Evolutionary conservation across 2,329 filamentous ascomycete species (phyloP), one percentile per base, ranked within the genome.

Genomic region (Sporothrix protearum): DNA sequence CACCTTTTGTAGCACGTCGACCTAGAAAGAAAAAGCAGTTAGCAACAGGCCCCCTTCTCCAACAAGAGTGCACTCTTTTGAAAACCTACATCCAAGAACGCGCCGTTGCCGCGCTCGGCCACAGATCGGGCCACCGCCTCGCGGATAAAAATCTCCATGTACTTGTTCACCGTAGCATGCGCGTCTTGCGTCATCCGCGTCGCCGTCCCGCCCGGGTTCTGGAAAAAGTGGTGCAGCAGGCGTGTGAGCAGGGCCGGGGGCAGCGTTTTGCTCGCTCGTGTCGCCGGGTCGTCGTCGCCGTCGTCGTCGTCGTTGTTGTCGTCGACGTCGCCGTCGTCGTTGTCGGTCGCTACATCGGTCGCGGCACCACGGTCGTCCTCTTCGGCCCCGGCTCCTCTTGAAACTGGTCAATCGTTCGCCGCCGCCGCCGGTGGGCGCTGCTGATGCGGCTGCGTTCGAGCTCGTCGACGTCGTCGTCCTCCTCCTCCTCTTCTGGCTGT

Each of bases 1-100:
- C 76, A 96, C 84, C 81, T 93, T 96, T 82, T 97, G 94, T 73
- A 98, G 79, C 82, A 97, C 94, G 78, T 96, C 93, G 61, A 96
- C 90, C 87, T 94, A 1, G 1, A 45, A 42, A 1, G 1, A 45
- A 42, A 49, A 1, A 30, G 63, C 59, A 66, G 51, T 72, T 51
- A 36, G 47, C 51, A 49, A 19, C 16, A 2, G 14, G 42, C 6
- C n/a, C n/a, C n/a, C n/a, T n/a, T n/a, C n/a, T n/a, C n/a, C n/a
- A 42, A 42, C 36, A 36, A 36, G 4, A 36, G 9, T 5, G 36
- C 36, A 36, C 36, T 36, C 19, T 28, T 66, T 25, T 42, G 10
- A n/a, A n/a, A n/a, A 66, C 87, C 80, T 75, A 93, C 91, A 87
- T 96, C 92, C 47, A 95, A 79, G 77, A 94, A 94, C 3, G 87